A percentile compares a stretch with the other conserved stretches of the same genome.
phyloP scores from a whole-genome alignment of 2,329 filamentous ascomycete genomes.

The Neofusicoccum kwambonambiense region DNA sequence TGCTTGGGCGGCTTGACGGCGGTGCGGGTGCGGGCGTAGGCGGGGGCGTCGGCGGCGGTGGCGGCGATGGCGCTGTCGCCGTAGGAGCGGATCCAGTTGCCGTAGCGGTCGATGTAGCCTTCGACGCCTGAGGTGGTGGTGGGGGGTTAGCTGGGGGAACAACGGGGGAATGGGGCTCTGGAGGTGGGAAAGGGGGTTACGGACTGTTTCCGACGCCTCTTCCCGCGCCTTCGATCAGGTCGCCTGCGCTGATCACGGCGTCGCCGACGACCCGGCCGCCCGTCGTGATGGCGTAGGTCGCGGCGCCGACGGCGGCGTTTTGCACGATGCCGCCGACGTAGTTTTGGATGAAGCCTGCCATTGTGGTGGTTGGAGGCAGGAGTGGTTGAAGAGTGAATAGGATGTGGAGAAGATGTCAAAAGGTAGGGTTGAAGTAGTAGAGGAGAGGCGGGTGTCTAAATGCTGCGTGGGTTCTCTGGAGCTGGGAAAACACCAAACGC shows the following conservation, averaged over 20 bases:
- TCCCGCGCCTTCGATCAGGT: conserved; percentile 16
- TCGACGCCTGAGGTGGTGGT: conserved; percentile 1
- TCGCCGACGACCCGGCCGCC: conserved; percentile 17
- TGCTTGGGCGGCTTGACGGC: neutral
- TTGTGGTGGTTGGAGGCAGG: neutral
- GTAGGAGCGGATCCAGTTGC: conserved; percentile 18
- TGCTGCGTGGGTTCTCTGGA: too few relatives aligned
- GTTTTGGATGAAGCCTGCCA: conserved; percentile 15
- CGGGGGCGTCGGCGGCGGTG: neutral
- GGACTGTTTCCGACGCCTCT: conserved; percentile 12
- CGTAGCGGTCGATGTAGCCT: conserved; percentile 20
- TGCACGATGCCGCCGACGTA: conserved; percentile 14
- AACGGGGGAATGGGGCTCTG: neutral
- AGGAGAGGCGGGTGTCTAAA: too few relatives aligned
- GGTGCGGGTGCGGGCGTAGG: neutral
- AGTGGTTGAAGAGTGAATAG: neutral
- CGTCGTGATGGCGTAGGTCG: conserved; percentile 18
- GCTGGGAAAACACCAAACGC: neutral
- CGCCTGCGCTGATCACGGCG: conserved; percentile 16
- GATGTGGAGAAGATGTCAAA: neutral
- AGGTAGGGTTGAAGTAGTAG: too few relatives aligned
- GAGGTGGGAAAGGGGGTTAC: neutral
- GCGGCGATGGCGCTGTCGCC: conserved; percentile 13
- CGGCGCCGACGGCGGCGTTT: conserved; percentile 10
- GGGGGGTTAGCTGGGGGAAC: neutral